A percentile compares a stretch with the other conserved stretches of the same genome.
These are phyloP conservation scores for Kernera saxatilis DNA, from an alignment of 345 rosid genomes.

Conservation along the genomic window DNA sequence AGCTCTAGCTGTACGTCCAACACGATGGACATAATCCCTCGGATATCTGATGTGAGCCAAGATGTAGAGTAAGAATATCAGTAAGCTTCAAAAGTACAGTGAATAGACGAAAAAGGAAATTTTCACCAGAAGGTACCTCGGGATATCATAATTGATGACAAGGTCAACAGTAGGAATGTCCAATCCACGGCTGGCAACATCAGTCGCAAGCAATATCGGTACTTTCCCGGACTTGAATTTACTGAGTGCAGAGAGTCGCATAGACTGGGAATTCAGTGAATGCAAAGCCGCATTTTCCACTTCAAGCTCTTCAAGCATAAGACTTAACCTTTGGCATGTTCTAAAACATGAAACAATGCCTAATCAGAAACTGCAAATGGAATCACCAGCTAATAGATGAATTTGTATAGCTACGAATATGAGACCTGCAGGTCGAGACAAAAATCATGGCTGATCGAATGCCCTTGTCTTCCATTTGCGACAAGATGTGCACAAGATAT, in stretches of 20 bases:
- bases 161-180: constrained; percentile 98
- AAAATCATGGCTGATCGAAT: constrained; percentile 88
- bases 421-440: constrained; percentile 92
- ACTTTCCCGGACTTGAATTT: constrained; percentile 81
- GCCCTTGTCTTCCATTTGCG: constrained; percentile 80
- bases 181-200: constrained; percentile 95
- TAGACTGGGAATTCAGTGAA: constrained; percentile 73
- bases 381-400: not conserved
- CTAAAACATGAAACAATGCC: constrained; percentile 29
- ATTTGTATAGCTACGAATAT: not conserved
- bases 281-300: constrained; percentile 66
- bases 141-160: constrained; percentile 87
- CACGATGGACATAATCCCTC: constrained; percentile 95
- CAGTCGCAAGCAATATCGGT: constrained; percentile 77
- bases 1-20: constrained; percentile 98
- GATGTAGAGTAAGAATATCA: not conserved
- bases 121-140: constrained; percentile 45
- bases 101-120: not conserved
- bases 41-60: constrained; percentile 49
- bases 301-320: constrained; percentile 83
- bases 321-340: constrained; percentile 70
- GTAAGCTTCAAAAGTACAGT: not conserved
- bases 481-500: constrained; percentile 67
- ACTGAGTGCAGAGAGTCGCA: constrained; percentile 73
- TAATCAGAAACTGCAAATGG: constrained; percentile 2